Percentiles rank a stretch among this genome's conserved stretches.
These are phyloP conservation scores for Anaeromyces robustus DNA, from an alignment of 192 early-diverging fungal species.

Conservation along the genomic window DNA sequence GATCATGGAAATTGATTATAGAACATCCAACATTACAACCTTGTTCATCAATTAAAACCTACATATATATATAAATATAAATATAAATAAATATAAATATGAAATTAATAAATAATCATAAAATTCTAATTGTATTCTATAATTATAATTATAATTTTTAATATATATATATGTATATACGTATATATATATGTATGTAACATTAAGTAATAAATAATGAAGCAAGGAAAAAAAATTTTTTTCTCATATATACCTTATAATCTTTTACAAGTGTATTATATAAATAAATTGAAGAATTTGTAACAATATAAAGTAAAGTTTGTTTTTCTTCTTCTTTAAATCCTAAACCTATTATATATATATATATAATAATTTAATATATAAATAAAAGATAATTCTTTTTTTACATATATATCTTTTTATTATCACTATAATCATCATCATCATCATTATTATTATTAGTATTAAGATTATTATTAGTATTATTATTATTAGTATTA, in stretches of 20 bases:
- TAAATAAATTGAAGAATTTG: slow-evolving; percentile 37
- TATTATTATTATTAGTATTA: background rate
- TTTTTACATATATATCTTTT: too few species aligned
- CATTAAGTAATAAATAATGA: background rate
- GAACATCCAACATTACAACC: slow-evolving; percentile 64
- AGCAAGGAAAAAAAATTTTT: background rate
- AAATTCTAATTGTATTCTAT: too few species aligned
- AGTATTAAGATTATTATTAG: background rate
- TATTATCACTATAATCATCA: too few species aligned
- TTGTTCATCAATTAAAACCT: slow-evolving; percentile 58
- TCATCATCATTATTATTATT: too few species aligned
- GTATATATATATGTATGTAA: too few species aligned
- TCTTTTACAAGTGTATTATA: slow-evolving; percentile 33
- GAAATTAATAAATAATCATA: too few species aligned
- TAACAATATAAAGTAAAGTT: slow-evolving; percentile 52
- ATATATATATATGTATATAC: too few species aligned
- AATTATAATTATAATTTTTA: too few species aligned
- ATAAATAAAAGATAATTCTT: too few species aligned
- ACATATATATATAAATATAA: background rate
- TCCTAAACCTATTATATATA: slow-evolving; percentile 43
- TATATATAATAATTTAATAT: too few species aligned
- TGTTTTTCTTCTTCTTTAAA: slow-evolving; percentile 50
- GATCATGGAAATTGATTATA: slow-evolving; percentile 40
- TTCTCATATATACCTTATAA: slow-evolving; percentile 9
- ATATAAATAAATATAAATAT: too few species aligned